These are phyloP conservation scores for Cryomyces antarcticus DNA, from an alignment of 495 filamentous ascomycete species.

Conservation along the genomic window DNA sequence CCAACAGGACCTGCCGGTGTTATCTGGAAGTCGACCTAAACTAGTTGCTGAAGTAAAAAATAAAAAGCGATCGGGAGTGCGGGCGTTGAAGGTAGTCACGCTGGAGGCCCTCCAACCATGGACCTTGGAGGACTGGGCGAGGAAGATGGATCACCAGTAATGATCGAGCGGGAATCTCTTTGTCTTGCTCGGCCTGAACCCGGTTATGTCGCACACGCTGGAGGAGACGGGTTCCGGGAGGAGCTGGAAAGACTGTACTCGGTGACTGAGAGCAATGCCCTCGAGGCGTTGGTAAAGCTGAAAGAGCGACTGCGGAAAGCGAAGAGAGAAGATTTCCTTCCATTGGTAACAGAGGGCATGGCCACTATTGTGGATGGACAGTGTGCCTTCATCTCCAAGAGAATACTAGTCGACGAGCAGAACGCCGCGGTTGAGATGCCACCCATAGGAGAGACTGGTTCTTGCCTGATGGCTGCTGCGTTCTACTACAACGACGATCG, in stretches of 20 bases:
- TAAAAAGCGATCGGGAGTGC: too few relatives aligned
- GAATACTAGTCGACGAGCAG: conserved; percentile 40
- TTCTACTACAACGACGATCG: conserved; percentile 51
- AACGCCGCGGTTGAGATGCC: conserved; percentile 35
- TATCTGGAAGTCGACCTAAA: too few relatives aligned
- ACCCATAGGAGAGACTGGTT: conserved; percentile 32
- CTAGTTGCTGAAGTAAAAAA: too few relatives aligned
- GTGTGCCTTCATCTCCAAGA: conserved; percentile 50
- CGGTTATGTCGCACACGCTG: conserved; percentile 21
- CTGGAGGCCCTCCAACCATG: too few relatives aligned
- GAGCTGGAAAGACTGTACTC: conserved; percentile 27
- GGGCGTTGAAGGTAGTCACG: too few relatives aligned
- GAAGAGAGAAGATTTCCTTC: conserved; percentile 45
- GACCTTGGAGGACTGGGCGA: too few relatives aligned
- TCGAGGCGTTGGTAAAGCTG: conserved; percentile 39
- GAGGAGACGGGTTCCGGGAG: conserved; percentile 29
- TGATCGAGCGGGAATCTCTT: conserved; percentile 8
- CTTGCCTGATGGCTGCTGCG: conserved; percentile 44
- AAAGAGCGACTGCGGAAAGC: conserved; percentile 36
- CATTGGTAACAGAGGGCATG: conserved; percentile 42
- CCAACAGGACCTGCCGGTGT: too few relatives aligned
- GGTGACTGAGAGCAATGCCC: conserved; percentile 35
- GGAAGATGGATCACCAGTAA: background rate
- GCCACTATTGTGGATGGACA: conserved; percentile 43
- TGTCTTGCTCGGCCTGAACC: conserved; percentile 10